Evolutionary conservation across 2,329 filamentous ascomycete genomes (phyloP), one percentile per base, ranked within the genome.

Genomic region (Cladorrhinum sp.): DNA sequence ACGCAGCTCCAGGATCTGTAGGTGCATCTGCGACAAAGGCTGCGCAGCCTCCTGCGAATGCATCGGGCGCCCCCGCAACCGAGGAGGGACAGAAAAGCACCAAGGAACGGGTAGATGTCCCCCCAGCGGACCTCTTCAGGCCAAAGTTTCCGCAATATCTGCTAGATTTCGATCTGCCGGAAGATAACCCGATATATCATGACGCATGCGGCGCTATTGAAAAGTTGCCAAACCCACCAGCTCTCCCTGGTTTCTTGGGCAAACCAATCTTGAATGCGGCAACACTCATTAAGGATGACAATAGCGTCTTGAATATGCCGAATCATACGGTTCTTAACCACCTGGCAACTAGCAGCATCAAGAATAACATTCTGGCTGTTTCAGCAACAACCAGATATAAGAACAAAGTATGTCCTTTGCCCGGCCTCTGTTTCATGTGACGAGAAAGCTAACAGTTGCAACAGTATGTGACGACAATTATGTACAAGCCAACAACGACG

Each of bases 251-350:
- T 53, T 98, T 98, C 77, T 78, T 99, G 54, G 91, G 89, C 67
- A 96, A 96, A 77, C 95, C 93, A 29, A 97, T 99, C 62, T 78
- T 99, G 66, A 99, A 99, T 74, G 91, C 91, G 53, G 88, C 87
- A 2, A 92, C 91, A 24, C 87, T 93, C 6, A 92, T 96, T 82
- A 98, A 98, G 79, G 95, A 99, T 73, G 95, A 99, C 76, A 96
- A 93, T 75, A 97, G 93, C 76, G 95, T 99, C 63, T 79, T 99
- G 65, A 95, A 92, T 67, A 93, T 97, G 84, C 95, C 95, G 13
- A 99, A 98, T 70, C 93, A 99, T 71, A 97, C 95, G 0, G 92
- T 98, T 29, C 79, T 99, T 64, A 99, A 99, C 68, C 95, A 99
- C 74, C 79, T 99, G 67, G 93, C 93, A 53, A 99, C 95, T 2